Conservation (phyloP, 768 basidiomycete species). For the Russula emetica region DNA sequence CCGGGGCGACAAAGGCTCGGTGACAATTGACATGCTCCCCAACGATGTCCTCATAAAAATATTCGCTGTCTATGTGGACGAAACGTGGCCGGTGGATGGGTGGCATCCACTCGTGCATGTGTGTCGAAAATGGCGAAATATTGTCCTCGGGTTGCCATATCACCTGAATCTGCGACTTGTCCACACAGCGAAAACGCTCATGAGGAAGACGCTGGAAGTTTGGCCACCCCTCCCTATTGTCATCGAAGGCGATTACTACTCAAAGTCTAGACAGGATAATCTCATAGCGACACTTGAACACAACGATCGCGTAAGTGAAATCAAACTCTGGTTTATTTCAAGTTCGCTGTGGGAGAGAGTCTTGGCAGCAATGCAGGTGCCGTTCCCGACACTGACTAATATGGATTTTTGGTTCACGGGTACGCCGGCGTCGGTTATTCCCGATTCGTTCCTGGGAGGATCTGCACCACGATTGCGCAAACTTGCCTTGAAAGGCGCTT, state of each 20-base stretch:
- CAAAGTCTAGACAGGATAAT: not conserved
- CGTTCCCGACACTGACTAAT: not conserved
- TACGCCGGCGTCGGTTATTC: not conserved
- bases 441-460: not conserved
- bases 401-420: not conserved
- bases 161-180: not conserved
- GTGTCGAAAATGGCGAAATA: not conserved
- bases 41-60: not conserved
- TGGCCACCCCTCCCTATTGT: not conserved
- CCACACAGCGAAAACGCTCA: not conserved
- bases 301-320: not conserved
- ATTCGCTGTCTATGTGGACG: not conserved
- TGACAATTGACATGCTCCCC: too few relatives aligned
- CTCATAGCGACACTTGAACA: not conserved
- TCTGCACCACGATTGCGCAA: not conserved
- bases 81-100: not conserved
- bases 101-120: not conserved
- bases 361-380: not conserved
- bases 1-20: too few relatives aligned
- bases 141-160: not conserved
- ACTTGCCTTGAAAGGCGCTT: not conserved
- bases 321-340: not conserved
- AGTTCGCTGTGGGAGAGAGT: not conserved
- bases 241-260: not conserved
- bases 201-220: not conserved